Percentiles rank a stretch among this genome's conserved stretches.
These are phyloP conservation scores for Aureobasidium sp. DNA, from an alignment of 2,329 filamentous ascomycete species.

Conservation along the genomic window DNA sequence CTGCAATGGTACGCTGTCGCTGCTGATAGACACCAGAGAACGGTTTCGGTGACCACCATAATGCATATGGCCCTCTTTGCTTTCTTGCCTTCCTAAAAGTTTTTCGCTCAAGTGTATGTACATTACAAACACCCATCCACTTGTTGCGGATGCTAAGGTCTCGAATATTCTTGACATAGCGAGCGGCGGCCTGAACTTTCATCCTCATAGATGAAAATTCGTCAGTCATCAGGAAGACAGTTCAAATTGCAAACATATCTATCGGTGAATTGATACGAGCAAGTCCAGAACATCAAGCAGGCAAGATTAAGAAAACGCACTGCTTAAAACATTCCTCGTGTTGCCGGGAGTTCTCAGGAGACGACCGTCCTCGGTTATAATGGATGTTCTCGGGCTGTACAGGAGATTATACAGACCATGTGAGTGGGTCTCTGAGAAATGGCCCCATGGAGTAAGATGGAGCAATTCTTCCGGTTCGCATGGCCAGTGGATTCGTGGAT, in stretches of 20 bases:
- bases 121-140: neutral
- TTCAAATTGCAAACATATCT: neutral
- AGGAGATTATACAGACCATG: conserved; percentile 1
- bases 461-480: conserved; percentile 4
- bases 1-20: no score
- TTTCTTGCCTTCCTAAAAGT: no score
- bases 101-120: no score
- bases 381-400: neutral
- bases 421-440: neutral
- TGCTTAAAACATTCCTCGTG: neutral
- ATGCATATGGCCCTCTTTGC: no score
- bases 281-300: neutral
- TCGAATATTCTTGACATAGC: neutral
- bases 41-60: no score
- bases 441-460: neutral
- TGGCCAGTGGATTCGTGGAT: neutral
- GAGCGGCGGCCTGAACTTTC: neutral
- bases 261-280: neutral
- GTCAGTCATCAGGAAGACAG: neutral
- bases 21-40: no score
- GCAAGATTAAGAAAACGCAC: neutral
- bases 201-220: neutral
- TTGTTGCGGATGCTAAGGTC: neutral
- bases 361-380: neutral
- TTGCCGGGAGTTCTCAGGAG: neutral